Evolutionary conservation across 371 early-diverging fungal species (phyloP).

Genomic region (Mucor mucedo): DNA sequence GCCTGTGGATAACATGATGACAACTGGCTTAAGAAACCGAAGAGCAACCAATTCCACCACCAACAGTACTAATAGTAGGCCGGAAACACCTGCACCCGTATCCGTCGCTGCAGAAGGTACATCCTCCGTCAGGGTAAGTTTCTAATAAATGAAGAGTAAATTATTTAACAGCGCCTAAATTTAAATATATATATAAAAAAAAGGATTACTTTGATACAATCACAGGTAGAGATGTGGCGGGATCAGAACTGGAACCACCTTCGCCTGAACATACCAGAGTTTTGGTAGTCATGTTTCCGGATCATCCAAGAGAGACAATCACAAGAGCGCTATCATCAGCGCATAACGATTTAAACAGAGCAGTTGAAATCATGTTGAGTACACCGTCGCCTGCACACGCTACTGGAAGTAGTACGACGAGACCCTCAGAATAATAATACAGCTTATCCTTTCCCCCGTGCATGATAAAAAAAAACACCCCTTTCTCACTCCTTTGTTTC

Average conservation of each 20-base stretch:
- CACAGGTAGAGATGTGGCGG: slow-evolving; percentile 50
- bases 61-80: not conserved
- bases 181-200: not conserved
- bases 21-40: slow-evolving; percentile 39
- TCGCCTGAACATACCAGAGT: slow-evolving; percentile 57
- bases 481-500: too few species aligned
- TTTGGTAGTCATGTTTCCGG: slow-evolving; percentile 63
- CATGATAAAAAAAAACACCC: too few species aligned
- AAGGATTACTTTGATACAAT: slow-evolving; percentile 64
- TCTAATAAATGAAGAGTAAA: not conserved
- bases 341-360: slow-evolving; percentile 60
- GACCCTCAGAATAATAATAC: not conserved
- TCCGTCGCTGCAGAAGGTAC: slow-evolving; percentile 22
- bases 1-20: slow-evolving; percentile 40
- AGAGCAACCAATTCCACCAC: slow-evolving; percentile 14
- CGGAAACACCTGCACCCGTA: slow-evolving; percentile 9
- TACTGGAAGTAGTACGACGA: slow-evolving; percentile 12
- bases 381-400: slow-evolving; percentile 38
- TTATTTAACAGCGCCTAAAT: not conserved
- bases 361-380: slow-evolving; percentile 59
- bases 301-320: slow-evolving; percentile 60
- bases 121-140: slow-evolving; percentile 33
- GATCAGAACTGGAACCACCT: slow-evolving; percentile 45
- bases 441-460: not conserved
- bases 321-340: slow-evolving; percentile 58